phyloP scores from a whole-genome alignment of 2,329 filamentous ascomycete species.

The Fusarium torulosum region DNA sequence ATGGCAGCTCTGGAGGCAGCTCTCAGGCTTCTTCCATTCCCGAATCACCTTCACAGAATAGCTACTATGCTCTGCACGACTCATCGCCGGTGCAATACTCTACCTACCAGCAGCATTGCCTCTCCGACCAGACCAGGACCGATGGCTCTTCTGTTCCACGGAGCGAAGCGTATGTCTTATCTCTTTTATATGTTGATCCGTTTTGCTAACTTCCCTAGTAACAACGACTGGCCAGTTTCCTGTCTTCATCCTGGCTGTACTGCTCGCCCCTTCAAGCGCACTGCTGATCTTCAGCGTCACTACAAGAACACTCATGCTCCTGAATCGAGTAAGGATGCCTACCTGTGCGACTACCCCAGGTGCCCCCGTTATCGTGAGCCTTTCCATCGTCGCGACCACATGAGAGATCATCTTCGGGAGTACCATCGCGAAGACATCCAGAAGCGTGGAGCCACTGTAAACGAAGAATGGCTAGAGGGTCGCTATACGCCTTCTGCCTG shows the following conservation, averaged over 20 bases:
- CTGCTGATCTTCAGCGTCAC: constrained; percentile 68
- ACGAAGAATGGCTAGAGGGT: constrained; percentile 56
- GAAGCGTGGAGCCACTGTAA: constrained; percentile 57
- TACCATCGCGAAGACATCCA: constrained; percentile 68
- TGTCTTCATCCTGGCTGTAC: constrained; percentile 59
- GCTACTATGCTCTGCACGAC: constrained; percentile 37
- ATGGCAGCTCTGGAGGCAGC: constrained; percentile 50
- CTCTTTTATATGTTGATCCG: not conserved
- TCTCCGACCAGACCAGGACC: constrained; percentile 1
- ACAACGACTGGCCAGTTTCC: constrained; percentile 52
- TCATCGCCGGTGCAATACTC: constrained; percentile 23
- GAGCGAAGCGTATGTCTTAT: constrained; percentile 33
- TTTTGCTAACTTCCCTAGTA: constrained; percentile 25
- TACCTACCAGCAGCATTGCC: constrained; percentile 30
- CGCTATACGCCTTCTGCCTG: constrained; percentile 58
- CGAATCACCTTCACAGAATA: constrained; percentile 45
- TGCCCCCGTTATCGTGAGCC: constrained; percentile 61
- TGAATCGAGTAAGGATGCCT: constrained; percentile 57
- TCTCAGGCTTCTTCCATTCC: constrained; percentile 46
- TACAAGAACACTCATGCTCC: constrained; percentile 62
- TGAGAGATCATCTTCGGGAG: constrained; percentile 67
- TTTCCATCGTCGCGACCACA: constrained; percentile 68
- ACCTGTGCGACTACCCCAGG: constrained; percentile 64
- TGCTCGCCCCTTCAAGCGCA: constrained; percentile 62
- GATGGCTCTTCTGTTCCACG: constrained; percentile 19